Conservation (phyloP, 176 grass and related monocot genomes). For the Microstegium vimineum region DNA sequence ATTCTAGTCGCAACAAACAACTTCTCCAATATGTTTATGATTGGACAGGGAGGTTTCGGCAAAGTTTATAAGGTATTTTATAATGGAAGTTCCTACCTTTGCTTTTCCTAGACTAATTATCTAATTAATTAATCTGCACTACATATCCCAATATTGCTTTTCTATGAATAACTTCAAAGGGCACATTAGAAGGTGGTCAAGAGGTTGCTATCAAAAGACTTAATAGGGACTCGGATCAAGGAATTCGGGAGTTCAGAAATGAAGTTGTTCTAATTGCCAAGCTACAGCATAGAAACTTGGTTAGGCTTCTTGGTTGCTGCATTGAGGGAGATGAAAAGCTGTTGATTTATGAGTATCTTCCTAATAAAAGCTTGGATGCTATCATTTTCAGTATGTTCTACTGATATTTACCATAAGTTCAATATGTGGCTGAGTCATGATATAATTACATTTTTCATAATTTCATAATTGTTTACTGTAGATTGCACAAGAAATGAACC, state of each 20-base stretch:
- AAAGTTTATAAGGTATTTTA: constrained; percentile 35
- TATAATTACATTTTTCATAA: neutral
- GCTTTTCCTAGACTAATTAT: neutral
- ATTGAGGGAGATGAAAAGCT: neutral
- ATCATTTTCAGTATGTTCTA: neutral
- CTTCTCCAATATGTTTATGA: constrained; percentile 7
- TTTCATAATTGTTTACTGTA: neutral
- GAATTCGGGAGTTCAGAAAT: neutral
- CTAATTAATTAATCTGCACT: neutral
- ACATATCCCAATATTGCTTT: neutral
- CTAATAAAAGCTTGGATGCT: neutral
- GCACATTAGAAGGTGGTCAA: constrained; percentile 6
- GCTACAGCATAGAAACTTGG: neutral
- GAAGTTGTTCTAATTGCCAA: neutral
- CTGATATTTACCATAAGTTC: neutral
- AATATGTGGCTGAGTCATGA: neutral
- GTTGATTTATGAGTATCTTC: neutral
- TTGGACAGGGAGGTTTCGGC: constrained; percentile 34
- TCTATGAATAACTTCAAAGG: neutral
- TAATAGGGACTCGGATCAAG: constrained; percentile 32
- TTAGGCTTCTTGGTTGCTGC: neutral
- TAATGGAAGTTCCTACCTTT: neutral
- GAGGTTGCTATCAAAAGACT: constrained; percentile 54
- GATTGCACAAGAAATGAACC: neutral
- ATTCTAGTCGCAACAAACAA: constrained; percentile 7